Evolutionary conservation across 768 basidiomycete genomes (phyloP).

Genomic region (Termitomyces sp.): DNA sequence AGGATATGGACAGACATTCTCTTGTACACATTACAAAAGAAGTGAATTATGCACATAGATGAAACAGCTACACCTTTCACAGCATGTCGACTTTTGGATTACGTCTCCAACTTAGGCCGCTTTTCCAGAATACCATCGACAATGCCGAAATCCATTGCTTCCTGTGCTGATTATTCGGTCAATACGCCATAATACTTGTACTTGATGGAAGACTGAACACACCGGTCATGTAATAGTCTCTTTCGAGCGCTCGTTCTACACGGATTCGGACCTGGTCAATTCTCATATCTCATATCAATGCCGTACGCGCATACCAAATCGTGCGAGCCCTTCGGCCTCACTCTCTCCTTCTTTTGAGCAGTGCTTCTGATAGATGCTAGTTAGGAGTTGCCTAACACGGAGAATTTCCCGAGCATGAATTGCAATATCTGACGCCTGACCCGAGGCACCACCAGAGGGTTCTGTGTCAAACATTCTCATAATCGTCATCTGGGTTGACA

Average conservation of each 20-base stretch:
- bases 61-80: not conserved
- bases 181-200: no score
- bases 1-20: not conserved
- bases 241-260: slow-evolving; percentile 82
- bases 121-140: slow-evolving; percentile 90
- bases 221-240: slow-evolving; percentile 97
- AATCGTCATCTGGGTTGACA: not conserved
- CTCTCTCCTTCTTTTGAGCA: slow-evolving; percentile 68
- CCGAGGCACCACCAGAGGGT: slow-evolving; percentile 93
- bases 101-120: slow-evolving; percentile 53
- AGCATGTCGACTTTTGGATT: not conserved
- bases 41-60: not conserved
- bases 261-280: slow-evolving; percentile 10
- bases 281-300: slow-evolving; percentile 6
- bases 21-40: not conserved
- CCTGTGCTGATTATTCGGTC: slow-evolving; percentile 53
- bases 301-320: slow-evolving; percentile 63
- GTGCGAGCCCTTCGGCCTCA: slow-evolving; percentile 57
- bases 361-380: slow-evolving; percentile 86
- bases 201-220: slow-evolving; percentile 15
- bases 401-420: slow-evolving; percentile 97
- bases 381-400: slow-evolving; percentile 78
- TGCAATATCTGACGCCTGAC: slow-evolving; percentile 96
- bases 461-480: slow-evolving; percentile 46
- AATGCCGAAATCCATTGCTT: slow-evolving; percentile 89